Conservation (phyloP, 768 basidiomycete genomes). For the Butyriboletus loyo region DNA sequence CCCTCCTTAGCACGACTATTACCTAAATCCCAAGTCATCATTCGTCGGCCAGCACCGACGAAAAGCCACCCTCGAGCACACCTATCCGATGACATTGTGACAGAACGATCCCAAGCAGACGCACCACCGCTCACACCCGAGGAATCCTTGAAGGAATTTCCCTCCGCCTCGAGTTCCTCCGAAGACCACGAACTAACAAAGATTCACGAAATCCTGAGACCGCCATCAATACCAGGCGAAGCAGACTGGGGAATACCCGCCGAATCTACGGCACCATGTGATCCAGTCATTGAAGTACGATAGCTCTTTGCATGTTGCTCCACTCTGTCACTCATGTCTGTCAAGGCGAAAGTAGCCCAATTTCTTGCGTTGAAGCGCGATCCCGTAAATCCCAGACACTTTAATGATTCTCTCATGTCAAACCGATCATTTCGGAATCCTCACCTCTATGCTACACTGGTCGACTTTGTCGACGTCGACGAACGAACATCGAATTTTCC, state of each 20-base stretch:
- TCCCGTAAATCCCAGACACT: conserved; percentile 68
- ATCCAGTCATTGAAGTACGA: conserved; percentile 61
- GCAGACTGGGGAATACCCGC: conserved; percentile 79
- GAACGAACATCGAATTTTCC: conserved; percentile 87
- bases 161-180: conserved; percentile 17
- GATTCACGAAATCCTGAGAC: conserved; percentile 56
- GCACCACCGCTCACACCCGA: conserved; percentile 10
- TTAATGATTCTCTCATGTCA: conserved; percentile 93
- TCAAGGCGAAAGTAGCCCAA: conserved; percentile 73
- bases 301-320: not conserved
- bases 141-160: conserved; percentile 12
- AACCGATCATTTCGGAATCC: conserved; percentile 95
- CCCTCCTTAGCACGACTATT: conserved; percentile 36
- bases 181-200: conserved; percentile 47
- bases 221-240: conserved; percentile 61
- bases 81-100: conserved; percentile 43
- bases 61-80: conserved; percentile 51
- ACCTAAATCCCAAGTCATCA: conserved; percentile 57
- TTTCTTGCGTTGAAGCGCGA: conserved; percentile 74
- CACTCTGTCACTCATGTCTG: not conserved
- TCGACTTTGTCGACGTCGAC: conserved; percentile 90
- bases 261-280: conserved; percentile 49
- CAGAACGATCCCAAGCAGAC: conserved; percentile 9
- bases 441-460: conserved; percentile 91
- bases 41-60: conserved; percentile 46